Base-by-base conservation (phyloP, 371 early-diverging fungal species). In the Cokeromyces recurvatus region DNA sequence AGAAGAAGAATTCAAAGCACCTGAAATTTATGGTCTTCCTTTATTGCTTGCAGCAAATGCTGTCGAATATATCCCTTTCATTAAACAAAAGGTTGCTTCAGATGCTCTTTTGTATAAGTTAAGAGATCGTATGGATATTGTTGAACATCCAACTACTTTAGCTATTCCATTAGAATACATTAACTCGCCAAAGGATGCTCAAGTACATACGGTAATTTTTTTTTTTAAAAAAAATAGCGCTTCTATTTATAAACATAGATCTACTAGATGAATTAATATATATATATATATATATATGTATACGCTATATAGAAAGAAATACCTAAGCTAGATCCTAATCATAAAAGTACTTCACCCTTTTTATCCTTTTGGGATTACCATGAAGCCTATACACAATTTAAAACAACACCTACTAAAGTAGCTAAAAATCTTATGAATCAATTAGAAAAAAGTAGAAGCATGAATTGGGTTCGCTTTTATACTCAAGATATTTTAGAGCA, bases 401-500 rank as follows among this genome's bases (percentile, higher is more conserved):
- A 53, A 38, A 57, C 62, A 0, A 67, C 71, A 1, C 71, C 71
- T 4, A 46, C 51, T 3, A 38, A 64, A 32, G 60, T 71, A 8
- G 68, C 68, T 10, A 22, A 66, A 20, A 12, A 22, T 0, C 23
- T 71, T 17, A 17, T 67, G 2, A 21, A 38, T 1, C 45, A 46
- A 9, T n/a, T 67, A 7, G 29, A 56, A 2, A 39, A 58, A 9
- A 47, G 38, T 16, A 40, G 56, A 1, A 14, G 46, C 1, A 38
- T 34, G 52, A 70, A 38, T 41, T 83, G 60, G 65, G 65, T 45
- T 57, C 77, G 52, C 24, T 75, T 51, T 51, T 63, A 55, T 41
- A 55, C 46, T 55, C 58, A 55, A 12, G 74, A 69, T 16, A 63
- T 82, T 15, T 36, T 77, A 2, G 44, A 64, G 10, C 84, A 86